Evolutionary conservation across 192 early-diverging fungal species (phyloP), one percentile per base, ranked within the genome.

Genomic region (Geranomyces variabilis): DNA sequence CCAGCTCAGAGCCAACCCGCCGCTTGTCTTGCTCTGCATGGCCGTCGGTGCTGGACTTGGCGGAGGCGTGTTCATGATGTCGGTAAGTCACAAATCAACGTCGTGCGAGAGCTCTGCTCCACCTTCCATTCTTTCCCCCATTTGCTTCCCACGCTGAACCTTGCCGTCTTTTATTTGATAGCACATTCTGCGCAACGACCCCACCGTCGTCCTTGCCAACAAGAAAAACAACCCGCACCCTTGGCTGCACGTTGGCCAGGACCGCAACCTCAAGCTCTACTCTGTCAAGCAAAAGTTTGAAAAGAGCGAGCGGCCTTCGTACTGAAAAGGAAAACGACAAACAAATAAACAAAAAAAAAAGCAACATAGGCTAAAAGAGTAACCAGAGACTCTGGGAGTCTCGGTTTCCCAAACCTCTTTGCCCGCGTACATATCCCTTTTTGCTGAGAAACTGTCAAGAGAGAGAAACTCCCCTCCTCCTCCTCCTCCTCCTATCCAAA

Each of bases 241-340:
- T 9, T 79, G 72, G 73, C 36, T 73, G 9, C 12, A 63, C 48
- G 72, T 79, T 17, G 17, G 34, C 26, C 78, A 62, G 62, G 66
- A 79, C 67, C 58, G 28, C n/a, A 79, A 79, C 58, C 44, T 79
- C 14, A 79, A 79, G 60, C 64, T 79, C 22, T 79, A 76, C 59
- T 67, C 63, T 34, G 78, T 79, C 26, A 76, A 71, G 41, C 71
- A 67, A 29, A 73, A 73, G 51, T 55, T 55, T 55, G 51, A 55
- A 14, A n/a, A 55, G 51, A 55, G 51, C 21, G 26, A 55, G 51
- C 36, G 36, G 36, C 36, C 36, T 41, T 41, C 36, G 3, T 41
- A 41, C 36, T 41, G 10, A 41, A 10, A 41, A 41, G 10, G n/a
- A n/a, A n/a, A n/a, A n/a, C n/a, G n/a, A n/a, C n/a, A n/a, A n/a